phyloP scores from a whole-genome alignment of 2,329 filamentous ascomycete species.

The Trichoderma lentiforme region DNA sequence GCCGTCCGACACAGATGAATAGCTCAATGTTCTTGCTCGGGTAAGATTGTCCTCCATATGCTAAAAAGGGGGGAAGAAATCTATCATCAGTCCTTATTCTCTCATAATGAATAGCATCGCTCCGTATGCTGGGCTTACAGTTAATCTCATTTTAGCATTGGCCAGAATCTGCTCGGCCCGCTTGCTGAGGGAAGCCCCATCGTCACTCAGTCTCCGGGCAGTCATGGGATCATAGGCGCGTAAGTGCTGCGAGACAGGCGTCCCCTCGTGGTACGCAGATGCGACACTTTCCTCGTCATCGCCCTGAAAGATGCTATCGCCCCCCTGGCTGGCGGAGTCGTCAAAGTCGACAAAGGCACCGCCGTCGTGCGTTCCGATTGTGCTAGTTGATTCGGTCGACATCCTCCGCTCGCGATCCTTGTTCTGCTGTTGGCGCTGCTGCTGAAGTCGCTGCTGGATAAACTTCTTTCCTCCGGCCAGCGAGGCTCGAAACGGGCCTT shows the following conservation, averaged over 20 bases:
- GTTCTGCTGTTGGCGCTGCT: constrained; percentile 46
- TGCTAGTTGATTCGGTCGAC: constrained; percentile 61
- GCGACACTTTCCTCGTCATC: constrained; percentile 66
- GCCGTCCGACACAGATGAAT: constrained; percentile 42
- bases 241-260: constrained; percentile 28
- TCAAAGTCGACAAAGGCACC: constrained; percentile 59
- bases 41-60: constrained; percentile 91
- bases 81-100: neutral
- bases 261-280: constrained; percentile 52
- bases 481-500: constrained; percentile 41
- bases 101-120: neutral
- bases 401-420: constrained; percentile 47
- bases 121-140: constrained; percentile 53
- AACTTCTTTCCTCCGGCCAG: constrained; percentile 42
- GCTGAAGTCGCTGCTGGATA: constrained; percentile 40
- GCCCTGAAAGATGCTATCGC: constrained; percentile 63
- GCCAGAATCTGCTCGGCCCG: constrained; percentile 87
- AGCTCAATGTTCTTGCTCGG: constrained; percentile 66
- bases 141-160: constrained; percentile 85
- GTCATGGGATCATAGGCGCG: constrained; percentile 17
- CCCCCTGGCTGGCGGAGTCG: constrained; percentile 56
- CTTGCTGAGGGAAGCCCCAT: constrained; percentile 69
- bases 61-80: constrained; percentile 40
- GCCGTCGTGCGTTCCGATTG: constrained; percentile 51
- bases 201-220: constrained; percentile 37